A percentile compares a stretch with the other conserved stretches of the same genome.
Evolutionary conservation across 306 rosid species (phyloP).

Genomic region (Cyamopsis tetragonoloba): DNA sequence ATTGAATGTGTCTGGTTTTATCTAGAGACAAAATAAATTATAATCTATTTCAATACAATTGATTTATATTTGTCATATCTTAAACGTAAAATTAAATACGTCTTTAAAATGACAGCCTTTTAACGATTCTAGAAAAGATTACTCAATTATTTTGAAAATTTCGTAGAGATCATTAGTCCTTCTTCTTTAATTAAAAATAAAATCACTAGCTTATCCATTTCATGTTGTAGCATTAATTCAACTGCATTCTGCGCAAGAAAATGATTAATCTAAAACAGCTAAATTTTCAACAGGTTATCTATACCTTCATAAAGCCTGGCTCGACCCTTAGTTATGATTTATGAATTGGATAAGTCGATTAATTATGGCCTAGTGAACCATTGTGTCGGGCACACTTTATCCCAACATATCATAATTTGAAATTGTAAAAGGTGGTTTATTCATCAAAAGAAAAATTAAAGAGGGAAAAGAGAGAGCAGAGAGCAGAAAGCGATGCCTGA

Average conservation of each 20-base stretch:
- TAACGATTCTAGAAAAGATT: too few relatives aligned
- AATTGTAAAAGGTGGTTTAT: background rate
- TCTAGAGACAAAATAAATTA: too few relatives aligned
- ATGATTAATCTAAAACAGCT: background rate
- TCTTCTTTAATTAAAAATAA: background rate
- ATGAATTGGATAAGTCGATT: background rate
- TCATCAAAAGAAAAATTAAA: slow-evolving; percentile 9
- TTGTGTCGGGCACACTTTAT: background rate
- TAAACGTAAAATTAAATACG: too few relatives aligned
- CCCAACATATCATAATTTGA: background rate
- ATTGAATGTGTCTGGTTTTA: too few relatives aligned
- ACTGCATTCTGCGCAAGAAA: background rate
- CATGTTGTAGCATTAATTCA: too few relatives aligned
- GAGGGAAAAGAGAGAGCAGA: background rate
- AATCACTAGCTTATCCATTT: too few relatives aligned
- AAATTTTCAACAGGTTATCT: background rate
- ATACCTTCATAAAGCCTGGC: background rate
- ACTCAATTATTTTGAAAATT: background rate
- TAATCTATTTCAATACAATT: too few relatives aligned
- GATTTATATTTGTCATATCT: too few relatives aligned
- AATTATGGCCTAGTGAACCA: background rate
- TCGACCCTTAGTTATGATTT: too few relatives aligned
- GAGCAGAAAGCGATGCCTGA: slow-evolving; percentile 8
- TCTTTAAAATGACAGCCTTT: too few relatives aligned
- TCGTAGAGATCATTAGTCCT: background rate